A percentile compares a stretch with the other conserved stretches of the same genome.
Conservation (phyloP, 2,329 filamentous ascomycete species). For the Cryphonectria carpinicola region DNA sequence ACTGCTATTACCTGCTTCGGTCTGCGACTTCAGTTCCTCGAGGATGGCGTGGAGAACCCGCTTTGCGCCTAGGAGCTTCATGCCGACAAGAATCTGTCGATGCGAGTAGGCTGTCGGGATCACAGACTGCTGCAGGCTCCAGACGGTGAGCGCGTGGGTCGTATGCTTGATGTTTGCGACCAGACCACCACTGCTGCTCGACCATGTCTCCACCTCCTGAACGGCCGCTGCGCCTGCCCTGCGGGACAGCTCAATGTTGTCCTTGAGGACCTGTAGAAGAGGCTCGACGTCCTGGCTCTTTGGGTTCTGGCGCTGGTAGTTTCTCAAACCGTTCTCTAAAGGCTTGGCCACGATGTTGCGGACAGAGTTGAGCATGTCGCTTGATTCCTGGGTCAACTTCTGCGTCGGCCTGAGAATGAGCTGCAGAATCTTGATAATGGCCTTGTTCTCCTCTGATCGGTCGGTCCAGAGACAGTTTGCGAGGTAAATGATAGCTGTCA, state of each 20-base stretch:
- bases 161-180: conserved; percentile 61
- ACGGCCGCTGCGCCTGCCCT: conserved; percentile 66
- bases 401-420: conserved; percentile 72
- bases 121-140: conserved; percentile 62
- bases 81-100: conserved; percentile 65
- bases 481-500: conserved; percentile 74
- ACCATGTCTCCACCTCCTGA: conserved; percentile 72
- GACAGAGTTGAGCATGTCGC: conserved; percentile 70
- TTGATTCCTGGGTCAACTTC: conserved; percentile 69
- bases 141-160: conserved; percentile 66
- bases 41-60: conserved; percentile 64
- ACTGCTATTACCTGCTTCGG: conserved; percentile 60
- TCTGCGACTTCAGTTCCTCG: conserved; percentile 68
- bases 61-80: conserved; percentile 65
- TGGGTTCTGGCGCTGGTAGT: conserved; percentile 68
- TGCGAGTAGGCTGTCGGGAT: conserved; percentile 73
- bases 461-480: conserved; percentile 71
- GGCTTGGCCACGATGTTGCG: conserved; percentile 72
- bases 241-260: conserved; percentile 60
- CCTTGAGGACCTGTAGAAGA: conserved; percentile 67
- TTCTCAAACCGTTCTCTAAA: conserved; percentile 68
- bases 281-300: conserved; percentile 71
- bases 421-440: conserved; percentile 72
- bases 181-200: conserved; percentile 58
- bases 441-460: conserved; percentile 64